Evolutionary conservation across 1,139 yeast species (phyloP).

Genomic region (Hemisphaericaspora xylanilytica): DNA sequence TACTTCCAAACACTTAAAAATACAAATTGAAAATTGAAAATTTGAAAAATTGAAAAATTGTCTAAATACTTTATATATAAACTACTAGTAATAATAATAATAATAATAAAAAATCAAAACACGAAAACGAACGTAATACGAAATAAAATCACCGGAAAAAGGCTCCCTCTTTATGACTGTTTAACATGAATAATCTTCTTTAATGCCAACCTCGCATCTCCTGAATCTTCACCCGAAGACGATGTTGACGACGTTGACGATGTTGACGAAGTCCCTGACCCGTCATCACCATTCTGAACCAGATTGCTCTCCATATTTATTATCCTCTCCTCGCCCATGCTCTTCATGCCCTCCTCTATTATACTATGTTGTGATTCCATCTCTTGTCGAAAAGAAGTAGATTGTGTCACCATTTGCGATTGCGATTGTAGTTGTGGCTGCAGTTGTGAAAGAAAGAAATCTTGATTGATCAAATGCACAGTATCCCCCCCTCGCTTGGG

Average conservation of each 20-base stretch:
- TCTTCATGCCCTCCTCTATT: not conserved
- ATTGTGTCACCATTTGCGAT: slow-evolving; percentile 1
- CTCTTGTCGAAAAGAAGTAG: not conserved
- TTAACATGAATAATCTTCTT: slow-evolving; percentile 38
- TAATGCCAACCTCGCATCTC: slow-evolving; percentile 43
- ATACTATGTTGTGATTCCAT: not conserved
- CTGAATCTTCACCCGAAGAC: slow-evolving; percentile 27
- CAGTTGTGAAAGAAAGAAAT: slow-evolving; percentile 21
- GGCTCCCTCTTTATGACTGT: not conserved
- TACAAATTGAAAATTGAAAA: no score
- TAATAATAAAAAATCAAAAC: no score
- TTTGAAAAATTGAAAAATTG: no score
- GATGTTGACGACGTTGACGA: slow-evolving; percentile 3
- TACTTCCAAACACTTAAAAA: no score
- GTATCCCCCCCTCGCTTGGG: slow-evolving; percentile 30
- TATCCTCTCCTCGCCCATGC: no score
- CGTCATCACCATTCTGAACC: not conserved
- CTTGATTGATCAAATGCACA: slow-evolving; percentile 33
- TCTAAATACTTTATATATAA: no score
- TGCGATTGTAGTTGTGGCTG: slow-evolving; percentile 7
- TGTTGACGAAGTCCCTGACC: slow-evolving; percentile 4
- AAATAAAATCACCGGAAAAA: no score
- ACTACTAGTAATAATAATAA: no score
- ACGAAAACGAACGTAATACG: no score
- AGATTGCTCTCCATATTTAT: not conserved